Base-by-base conservation (phyloP, 495 filamentous ascomycete genomes). In the Penicillium roqueforti region DNA sequence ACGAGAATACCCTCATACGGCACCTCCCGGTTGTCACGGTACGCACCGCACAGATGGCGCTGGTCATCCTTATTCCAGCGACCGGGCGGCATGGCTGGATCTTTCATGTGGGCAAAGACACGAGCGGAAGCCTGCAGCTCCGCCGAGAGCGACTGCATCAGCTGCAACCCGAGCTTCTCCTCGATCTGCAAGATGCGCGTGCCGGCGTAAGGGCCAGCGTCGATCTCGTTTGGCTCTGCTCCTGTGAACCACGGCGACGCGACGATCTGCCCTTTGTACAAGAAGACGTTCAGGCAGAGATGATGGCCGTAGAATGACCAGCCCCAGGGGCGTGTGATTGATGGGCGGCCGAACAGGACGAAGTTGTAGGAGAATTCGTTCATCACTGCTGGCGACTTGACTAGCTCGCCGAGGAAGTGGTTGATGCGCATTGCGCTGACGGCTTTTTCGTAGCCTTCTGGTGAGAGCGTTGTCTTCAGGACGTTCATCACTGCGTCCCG, bases 301-400 rank as follows among this genome's bases (percentile, higher is more conserved):
- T 91, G 87, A 68, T 91, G 87, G 18, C 87, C 87, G 73, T 87
- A 91, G 67, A 89, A 84, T 0, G 80, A 79, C 65, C 77, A 89
- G 28, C 87, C 87, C 87, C 87, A 91, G 6, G 86, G 81, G 9
- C 65, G 37, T 10, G 65, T 57, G 4, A 67, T 58, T 1, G 78
- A 82, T 3, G 85, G 83, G 1, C 56, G 58, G 18, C 75, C 73
- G 66, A 87, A 87, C 58, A 89, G 68, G 34, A 74, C 75, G 64
- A 90, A 86, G 70, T 90, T 89, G 75, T 90, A 91, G 40, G 80
- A 84, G 69, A 81, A 76, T 63, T 87, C 80, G 71, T 89, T 89
- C 75, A 87, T 83, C 28, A 91, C 79, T 14, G 66, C 64, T 1
- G 78, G 76, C 5, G 81, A 78, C 28, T 77, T 60, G 26, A 85